These are phyloP conservation scores for Ceratonia siliqua DNA, from an alignment of 306 rosid genomes.

Conservation along the genomic window DNA sequence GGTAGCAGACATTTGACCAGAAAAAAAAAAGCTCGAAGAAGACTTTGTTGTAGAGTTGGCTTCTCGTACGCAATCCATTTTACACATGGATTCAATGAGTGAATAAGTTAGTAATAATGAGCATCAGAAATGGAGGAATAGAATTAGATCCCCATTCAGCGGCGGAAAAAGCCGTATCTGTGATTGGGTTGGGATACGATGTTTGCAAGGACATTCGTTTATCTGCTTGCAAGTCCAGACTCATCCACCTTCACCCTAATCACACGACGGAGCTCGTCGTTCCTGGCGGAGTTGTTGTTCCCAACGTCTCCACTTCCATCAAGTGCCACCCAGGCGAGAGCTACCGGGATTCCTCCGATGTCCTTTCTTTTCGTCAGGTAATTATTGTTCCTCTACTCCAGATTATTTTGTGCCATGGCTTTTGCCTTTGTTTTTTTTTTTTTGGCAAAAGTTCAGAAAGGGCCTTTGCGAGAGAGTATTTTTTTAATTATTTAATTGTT, in stretches of 20 bases:
- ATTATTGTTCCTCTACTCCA: neutral
- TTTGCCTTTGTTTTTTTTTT: too few species aligned
- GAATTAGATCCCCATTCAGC: slow-evolving; percentile 45
- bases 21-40: neutral
- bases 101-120: slow-evolving; percentile 14
- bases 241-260: slow-evolving; percentile 47
- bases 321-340: slow-evolving; percentile 74
- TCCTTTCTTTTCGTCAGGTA: slow-evolving; percentile 65
- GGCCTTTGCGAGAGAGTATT: too few species aligned
- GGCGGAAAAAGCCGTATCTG: slow-evolving; percentile 57
- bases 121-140: slow-evolving; percentile 5
- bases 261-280: slow-evolving; percentile 48
- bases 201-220: slow-evolving; percentile 51
- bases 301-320: slow-evolving; percentile 49
- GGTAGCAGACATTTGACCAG: too few species aligned
- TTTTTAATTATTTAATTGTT: too few species aligned
- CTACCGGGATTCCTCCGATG: slow-evolving; percentile 53
- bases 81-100: neutral
- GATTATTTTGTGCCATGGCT: neutral
- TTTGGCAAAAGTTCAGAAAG: neutral
- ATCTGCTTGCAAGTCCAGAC: slow-evolving; percentile 44
- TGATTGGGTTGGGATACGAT: slow-evolving; percentile 68
- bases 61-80: neutral
- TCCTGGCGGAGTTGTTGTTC: slow-evolving; percentile 56
- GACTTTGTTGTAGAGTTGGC: neutral